Evolutionary conservation across 176 grass and related monocot genomes (phyloP), one percentile per base, ranked within the genome.

Genomic region (Carex pumila): DNA sequence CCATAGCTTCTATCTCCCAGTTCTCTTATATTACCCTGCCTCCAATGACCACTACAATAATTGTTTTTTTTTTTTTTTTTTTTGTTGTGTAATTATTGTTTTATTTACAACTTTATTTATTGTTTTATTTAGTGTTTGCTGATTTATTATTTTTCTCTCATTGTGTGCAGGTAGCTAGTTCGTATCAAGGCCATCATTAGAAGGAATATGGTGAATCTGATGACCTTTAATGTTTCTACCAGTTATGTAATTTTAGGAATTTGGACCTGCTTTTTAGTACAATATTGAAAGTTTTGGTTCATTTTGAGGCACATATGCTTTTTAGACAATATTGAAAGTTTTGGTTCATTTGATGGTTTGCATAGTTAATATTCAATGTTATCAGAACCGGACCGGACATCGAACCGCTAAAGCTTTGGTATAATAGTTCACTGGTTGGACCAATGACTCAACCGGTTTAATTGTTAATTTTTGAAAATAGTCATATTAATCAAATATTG

Each of bases 1-100:
- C 3, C 56, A 2, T 55, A 57, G 73, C 67, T 80, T 85, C 45
- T 68, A 83, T 92, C 81, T 2, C 3, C 82, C 79, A 56, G 3
- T 25, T 79, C 29, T 47, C 58, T 90, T 86, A 85, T 83, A 87
- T 77, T 77, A 87, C 86, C 93, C 86, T 87, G 93, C 93, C 93
- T 94, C 93, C 90, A 92, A 90, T 71, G 90, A 62, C 88, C 90
- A 81, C 73, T 22, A 95, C 82, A 95, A 80, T 15, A 39, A 13
- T 47, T 49, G 11, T 39, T 1, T 5, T 0, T 8, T 32, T 0
- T 59, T 65, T 6, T 18, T 1, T 49, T 49, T 2, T 61, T 56
- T 25, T 25, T 25, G 25, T 25, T 25, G 25, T 25, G 25, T 25
- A 25, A 25, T 25, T 25, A 25, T 25, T 25, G 25, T 25, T 25